Conservation (phyloP, 2,329 filamentous ascomycete genomes). For the Chaetomiaceae sp. region DNA sequence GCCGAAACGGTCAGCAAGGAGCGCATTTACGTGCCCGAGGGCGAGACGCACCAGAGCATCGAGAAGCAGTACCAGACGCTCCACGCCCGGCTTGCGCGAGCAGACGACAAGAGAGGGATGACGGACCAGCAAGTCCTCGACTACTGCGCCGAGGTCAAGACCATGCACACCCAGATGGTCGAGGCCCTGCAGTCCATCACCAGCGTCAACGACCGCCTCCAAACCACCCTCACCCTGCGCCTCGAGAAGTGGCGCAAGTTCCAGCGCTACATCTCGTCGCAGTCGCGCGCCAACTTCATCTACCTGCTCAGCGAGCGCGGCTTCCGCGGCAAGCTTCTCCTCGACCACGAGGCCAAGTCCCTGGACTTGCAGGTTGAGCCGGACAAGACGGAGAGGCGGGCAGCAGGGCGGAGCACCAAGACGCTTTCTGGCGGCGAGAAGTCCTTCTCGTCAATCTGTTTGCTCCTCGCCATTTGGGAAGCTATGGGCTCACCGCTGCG, state of each 20-base stretch:
- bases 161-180: conserved; percentile 38
- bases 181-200: conserved; percentile 42
- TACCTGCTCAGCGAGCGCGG: conserved; percentile 85
- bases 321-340: conserved; percentile 74
- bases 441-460: conserved; percentile 93
- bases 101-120: conserved; percentile 55
- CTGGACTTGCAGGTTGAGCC: conserved; percentile 75
- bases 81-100: conserved; percentile 51
- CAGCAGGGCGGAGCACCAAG: conserved; percentile 74
- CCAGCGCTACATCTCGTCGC: conserved; percentile 77
- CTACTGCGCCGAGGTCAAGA: conserved; percentile 37
- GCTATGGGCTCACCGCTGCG: conserved; percentile 94
- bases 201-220: conserved; percentile 40
- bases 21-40: conserved; percentile 59
- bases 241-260: conserved; percentile 75
- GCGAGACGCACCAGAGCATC: conserved; percentile 56
- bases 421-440: conserved; percentile 96
- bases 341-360: conserved; percentile 69
- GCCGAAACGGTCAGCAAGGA: conserved; percentile 49
- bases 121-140: conserved; percentile 60
- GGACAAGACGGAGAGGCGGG: conserved; percentile 63
- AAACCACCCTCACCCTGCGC: conserved; percentile 61
- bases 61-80: conserved; percentile 52
- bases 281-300: conserved; percentile 78
- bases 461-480: conserved; percentile 91